Evolutionary conservation across 805 yeast species (phyloP).

Genomic region (Metschnikowia corniflorae): DNA sequence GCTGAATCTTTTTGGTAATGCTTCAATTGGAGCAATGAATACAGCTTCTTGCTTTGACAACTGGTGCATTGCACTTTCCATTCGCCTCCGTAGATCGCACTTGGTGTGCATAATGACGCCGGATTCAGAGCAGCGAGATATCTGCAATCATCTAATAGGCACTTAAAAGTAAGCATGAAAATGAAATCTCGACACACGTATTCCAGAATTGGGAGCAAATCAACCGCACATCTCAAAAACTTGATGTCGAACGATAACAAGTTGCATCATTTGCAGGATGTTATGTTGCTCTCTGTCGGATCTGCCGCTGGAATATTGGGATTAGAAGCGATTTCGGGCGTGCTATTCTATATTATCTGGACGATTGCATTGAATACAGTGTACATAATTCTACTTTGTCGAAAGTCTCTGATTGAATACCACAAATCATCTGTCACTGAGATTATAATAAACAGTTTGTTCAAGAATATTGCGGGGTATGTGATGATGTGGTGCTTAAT

Average conservation of each 20-base stretch:
- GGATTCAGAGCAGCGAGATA: too few species aligned
- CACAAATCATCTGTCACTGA: slow-evolving; percentile 32
- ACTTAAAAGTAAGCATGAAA: too few species aligned
- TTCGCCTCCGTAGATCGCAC: too few species aligned
- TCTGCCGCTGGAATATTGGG: slow-evolving; percentile 40
- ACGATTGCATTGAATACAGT: slow-evolving; percentile 27
- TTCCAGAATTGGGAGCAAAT: too few species aligned
- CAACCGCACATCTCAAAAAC: too few species aligned
- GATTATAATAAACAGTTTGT: slow-evolving; percentile 31
- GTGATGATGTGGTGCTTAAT: slow-evolving; percentile 49
- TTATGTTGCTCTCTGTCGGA: slow-evolving; percentile 36
- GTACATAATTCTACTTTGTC: slow-evolving; percentile 32
- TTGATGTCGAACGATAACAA: slow-evolving; percentile 15
- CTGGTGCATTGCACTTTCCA: too few species aligned
- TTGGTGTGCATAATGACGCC: too few species aligned
- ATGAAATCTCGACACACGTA: too few species aligned
- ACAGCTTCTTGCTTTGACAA: slow-evolving; percentile 5
- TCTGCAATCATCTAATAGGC: too few species aligned
- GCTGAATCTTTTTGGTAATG: too few species aligned
- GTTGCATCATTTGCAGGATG: slow-evolving; percentile 33
- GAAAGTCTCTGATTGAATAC: slow-evolving; percentile 22
- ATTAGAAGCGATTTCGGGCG: slow-evolving; percentile 35
- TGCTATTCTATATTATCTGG: slow-evolving; percentile 34
- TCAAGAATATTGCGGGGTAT: slow-evolving; percentile 35
- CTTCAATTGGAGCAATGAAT: not conserved